These are phyloP conservation scores for Ogataea allantospora DNA, from an alignment of 805 yeast species.

Conservation along the genomic window DNA sequence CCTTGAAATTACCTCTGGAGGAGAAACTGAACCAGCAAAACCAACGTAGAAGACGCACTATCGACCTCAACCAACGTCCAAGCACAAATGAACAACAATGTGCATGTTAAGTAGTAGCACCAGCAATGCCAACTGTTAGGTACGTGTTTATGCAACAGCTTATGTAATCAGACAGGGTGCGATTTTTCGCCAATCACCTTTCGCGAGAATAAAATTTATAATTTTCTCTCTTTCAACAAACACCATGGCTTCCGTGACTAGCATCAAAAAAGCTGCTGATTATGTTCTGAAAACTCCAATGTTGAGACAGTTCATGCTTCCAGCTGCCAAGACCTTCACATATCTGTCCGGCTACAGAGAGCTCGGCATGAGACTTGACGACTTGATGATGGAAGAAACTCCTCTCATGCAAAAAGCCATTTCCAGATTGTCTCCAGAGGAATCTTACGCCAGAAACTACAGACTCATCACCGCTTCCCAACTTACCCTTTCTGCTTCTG, in stretches of 20 bases:
- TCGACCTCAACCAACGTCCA: constrained; percentile 32
- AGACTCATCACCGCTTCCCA: constrained; percentile 93
- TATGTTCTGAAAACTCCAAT: constrained; percentile 77
- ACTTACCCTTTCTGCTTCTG: constrained; percentile 75
- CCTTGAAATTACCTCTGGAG: constrained; percentile 42
- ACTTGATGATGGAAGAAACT: constrained; percentile 82
- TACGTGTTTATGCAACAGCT: not conserved
- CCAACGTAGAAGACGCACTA: constrained; percentile 25
- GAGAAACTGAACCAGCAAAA: constrained; percentile 24
- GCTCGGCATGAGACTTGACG: constrained; percentile 89
- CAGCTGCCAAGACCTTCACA: constrained; percentile 73
- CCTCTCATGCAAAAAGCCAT: constrained; percentile 85
- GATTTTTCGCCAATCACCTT: constrained; percentile 17
- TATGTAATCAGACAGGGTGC: not conserved
- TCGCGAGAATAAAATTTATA: constrained; percentile 20
- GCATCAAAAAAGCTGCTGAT: constrained; percentile 72
- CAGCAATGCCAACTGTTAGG: not conserved
- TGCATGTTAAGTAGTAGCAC: constrained; percentile 21
- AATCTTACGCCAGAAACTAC: constrained; percentile 85
- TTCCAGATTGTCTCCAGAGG: constrained; percentile 79
- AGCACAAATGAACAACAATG: constrained; percentile 35
- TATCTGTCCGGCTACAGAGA: constrained; percentile 89
- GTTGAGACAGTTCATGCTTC: constrained; percentile 72
- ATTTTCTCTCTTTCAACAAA: constrained; percentile 5
- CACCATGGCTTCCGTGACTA: constrained; percentile 57